Evolutionary conservation across 805 yeast genomes (phyloP), one percentile per base, ranked within the genome.

Genomic region (Saccharomycopsis sp.): DNA sequence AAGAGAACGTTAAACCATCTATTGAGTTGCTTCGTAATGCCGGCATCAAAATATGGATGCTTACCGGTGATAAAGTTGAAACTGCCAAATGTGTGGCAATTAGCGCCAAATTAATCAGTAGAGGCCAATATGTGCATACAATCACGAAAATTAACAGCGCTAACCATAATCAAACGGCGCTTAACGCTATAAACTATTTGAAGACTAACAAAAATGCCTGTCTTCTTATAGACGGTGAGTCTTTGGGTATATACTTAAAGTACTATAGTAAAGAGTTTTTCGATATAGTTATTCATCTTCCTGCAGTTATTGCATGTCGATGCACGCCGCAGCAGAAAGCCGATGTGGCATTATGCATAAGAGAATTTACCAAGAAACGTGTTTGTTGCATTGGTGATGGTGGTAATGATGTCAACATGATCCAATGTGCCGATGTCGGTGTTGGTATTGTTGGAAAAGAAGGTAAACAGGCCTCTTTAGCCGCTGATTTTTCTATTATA

Each of bases 351-450:
- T 66, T 81, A 24, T 75, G 86, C 63, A 94, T 94, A 63, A 81
- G 92, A 66, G 81, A 81, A 60, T 73, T 82, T 34, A 94, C 98
- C 0, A 89, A 89, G 3, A 89, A 89, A 68, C 76, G 99, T 55
- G 97, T 93, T 1, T 93, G 98, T 64, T 94, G 98, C 68, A 96
- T 94, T 64, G 99, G 99, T 58, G 99, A 94, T 72, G 99, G 99
- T 67, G 99, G 99, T 66, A 94, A 94, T 68, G 99, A 94, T 72
- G 99, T 94, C 38, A 88, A 96, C 66, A 94, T 94, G 99, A 94
- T 94, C 64, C 99, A 94, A 73, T 87, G 96, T 64, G 99, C 99
- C 0, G 97, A 96, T 74, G 97, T 94, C 8, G 99, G 99, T 60
- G 96, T 94, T 29, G 99, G 99, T 58, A 94, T 94, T 64, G 99